phyloP scores from a whole-genome alignment of 768 basidiomycete species.

The Serendipita sp. region DNA sequence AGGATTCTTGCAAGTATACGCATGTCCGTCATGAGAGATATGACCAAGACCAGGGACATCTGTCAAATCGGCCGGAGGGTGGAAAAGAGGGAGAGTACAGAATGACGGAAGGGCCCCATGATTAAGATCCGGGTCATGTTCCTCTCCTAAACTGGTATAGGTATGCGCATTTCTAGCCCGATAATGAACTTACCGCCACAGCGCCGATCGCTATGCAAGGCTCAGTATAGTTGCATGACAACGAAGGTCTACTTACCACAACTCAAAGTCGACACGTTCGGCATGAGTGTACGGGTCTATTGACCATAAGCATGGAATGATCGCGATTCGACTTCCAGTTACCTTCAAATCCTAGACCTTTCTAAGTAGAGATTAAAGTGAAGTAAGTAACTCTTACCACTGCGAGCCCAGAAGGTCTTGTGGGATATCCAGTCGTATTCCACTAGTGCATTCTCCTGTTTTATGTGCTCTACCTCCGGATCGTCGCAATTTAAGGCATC shows the following conservation, averaged over 20 bases:
- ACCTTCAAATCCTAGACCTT: slow-evolving; percentile 38
- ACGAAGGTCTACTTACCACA: slow-evolving; percentile 28
- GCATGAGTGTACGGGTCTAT: slow-evolving; percentile 44
- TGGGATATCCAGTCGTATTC: slow-evolving; percentile 43
- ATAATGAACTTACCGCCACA: slow-evolving; percentile 27
- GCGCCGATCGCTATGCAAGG: slow-evolving; percentile 30
- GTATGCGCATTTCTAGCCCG: neutral
- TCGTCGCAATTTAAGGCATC: slow-evolving; percentile 25
- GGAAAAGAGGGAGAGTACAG: slow-evolving; percentile 40
- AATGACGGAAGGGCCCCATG: slow-evolving; percentile 33
- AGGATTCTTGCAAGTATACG: slow-evolving; percentile 39
- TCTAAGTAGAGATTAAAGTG: neutral
- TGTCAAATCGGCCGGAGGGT: slow-evolving; percentile 22
- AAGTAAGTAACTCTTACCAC: slow-evolving; percentile 24
- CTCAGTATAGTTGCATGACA: neutral
- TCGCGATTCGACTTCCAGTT: neutral
- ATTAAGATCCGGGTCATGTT: slow-evolving; percentile 28
- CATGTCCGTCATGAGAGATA: slow-evolving; percentile 40
- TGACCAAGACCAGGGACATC: slow-evolving; percentile 18
- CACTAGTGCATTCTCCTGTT: slow-evolving; percentile 21
- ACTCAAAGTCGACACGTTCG: slow-evolving; percentile 35
- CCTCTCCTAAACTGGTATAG: slow-evolving; percentile 25
- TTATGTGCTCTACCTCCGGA: slow-evolving; percentile 32
- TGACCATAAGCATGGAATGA: neutral
- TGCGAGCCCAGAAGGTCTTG: slow-evolving; percentile 37